Percentiles rank a stretch among this genome's conserved stretches.
phyloP scores from a whole-genome alignment of 441 rosid species.

The Gossypium trilobum region DNA sequence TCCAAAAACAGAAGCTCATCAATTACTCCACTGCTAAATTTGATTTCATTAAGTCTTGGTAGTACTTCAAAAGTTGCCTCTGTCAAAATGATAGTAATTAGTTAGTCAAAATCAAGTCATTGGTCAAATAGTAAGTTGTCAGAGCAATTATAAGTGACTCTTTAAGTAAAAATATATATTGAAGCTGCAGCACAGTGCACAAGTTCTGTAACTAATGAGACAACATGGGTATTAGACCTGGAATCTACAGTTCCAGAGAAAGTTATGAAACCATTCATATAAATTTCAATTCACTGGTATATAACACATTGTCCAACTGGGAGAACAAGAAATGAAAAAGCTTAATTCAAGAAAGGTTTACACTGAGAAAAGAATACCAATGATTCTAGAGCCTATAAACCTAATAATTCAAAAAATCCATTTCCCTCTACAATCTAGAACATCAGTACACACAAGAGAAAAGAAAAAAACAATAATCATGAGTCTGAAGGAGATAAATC shows the following conservation, averaged over 20 bases:
- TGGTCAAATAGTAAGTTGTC: background rate
- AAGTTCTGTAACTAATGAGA: background rate
- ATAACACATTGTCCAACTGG: background rate
- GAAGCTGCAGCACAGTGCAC: background rate
- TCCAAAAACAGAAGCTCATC: slow-evolving; percentile 91
- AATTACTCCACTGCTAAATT: slow-evolving; percentile 88
- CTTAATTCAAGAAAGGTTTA: background rate
- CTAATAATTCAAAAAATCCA: background rate
- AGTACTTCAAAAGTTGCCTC: slow-evolving; percentile 96
- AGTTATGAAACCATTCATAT: background rate
- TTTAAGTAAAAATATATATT: background rate
- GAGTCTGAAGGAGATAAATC: background rate
- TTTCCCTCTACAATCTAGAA: background rate
- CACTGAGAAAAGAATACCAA: background rate
- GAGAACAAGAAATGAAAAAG: background rate
- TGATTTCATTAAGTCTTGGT: slow-evolving; percentile 90
- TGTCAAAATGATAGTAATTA: slow-evolving; percentile 23
- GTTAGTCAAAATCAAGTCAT: background rate
- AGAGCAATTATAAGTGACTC: background rate
- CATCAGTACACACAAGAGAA: background rate
- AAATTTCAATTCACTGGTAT: background rate
- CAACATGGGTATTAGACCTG: background rate
- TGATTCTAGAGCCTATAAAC: background rate
- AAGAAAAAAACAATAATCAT: background rate
- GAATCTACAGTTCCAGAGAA: background rate